These are phyloP conservation scores for Hibiscus mutabilis DNA, from an alignment of 345 rosid genomes.

Conservation along the genomic window DNA sequence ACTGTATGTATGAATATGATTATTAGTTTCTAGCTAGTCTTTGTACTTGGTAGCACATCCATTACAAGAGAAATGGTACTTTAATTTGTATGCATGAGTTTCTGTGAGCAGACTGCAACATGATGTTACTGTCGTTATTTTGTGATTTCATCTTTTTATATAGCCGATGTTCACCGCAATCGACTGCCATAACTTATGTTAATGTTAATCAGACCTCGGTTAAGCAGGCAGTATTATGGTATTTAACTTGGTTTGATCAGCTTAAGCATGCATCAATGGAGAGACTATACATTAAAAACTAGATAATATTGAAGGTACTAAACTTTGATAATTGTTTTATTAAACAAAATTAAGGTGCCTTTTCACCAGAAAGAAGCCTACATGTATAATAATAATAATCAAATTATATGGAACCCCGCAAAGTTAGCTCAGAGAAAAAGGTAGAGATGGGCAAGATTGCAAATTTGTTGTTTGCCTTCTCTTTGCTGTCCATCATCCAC, in stretches of 20 bases:
- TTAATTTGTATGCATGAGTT: not conserved
- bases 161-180: not conserved
- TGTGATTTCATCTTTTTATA: not conserved
- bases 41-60: not conserved
- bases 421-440: not conserved
- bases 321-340: not conserved
- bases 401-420: not conserved
- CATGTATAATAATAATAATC: not conserved
- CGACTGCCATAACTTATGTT: not conserved
- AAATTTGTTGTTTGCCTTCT: slow-evolving; percentile 13
- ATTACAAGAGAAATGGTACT: not conserved
- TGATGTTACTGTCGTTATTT: not conserved
- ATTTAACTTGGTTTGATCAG: not conserved
- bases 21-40: not conserved
- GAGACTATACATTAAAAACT: not conserved
- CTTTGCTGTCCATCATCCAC: not conserved
- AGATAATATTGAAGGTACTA: not conserved
- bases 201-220: not conserved
- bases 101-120: not conserved
- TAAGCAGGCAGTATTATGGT: not conserved
- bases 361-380: slow-evolving; percentile 2
- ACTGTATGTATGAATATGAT: not conserved
- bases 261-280: not conserved
- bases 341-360: not conserved
- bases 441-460: slow-evolving; percentile 14